Evolutionary conservation across 1,284 basidiomycete species (phyloP), one percentile per base, ranked within the genome.

Genomic region (Omphalotus olearius): DNA sequence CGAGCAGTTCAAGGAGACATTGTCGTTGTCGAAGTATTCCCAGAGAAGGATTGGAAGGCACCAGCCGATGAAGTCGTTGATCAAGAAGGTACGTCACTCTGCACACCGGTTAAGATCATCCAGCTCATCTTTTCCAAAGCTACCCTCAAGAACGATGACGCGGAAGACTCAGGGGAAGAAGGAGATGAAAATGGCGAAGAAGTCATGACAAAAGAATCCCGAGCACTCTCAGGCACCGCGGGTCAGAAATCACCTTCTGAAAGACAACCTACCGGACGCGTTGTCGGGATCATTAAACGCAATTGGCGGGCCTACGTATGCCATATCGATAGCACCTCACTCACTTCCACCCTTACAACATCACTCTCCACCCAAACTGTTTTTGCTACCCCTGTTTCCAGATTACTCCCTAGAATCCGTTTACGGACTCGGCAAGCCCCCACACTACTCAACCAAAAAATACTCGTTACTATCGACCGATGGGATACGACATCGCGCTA

Each of bases 281-380:
- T 99, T 2, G 91, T 98, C 11, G 96, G 96, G 13, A 76, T 99
- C 51, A 83, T 95, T 58, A 96, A 96, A 68, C 83, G 97, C 16
- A 97, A 97, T 63, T 99, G 96, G 96, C 74, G 95, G 65, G 85
- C 93, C 50, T 97, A 95, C 64, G 96, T 99, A 39, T 98, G 94
- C 67, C 96, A 98, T 68, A 87, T 99, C 52, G 97, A 98, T 69
- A 82, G 83, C 58, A 82, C 88, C 0, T 94, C 95, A 1, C 78
- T 98, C 42, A 87, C 90, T 1, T 88, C 88, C 10, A 82, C 84
- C 2, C 85, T 85, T 39, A 66, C 82, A 20, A 92, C 91, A 0
- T 92, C 91, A 5, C 79, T 93, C 4, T 88, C 93, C 5, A 84
- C 88, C 54, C 93, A 97, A 74, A 91, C 93, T 0, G 89, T 99